Conservation (phyloP, 371 early-diverging fungal species). For the Nematocida major region DNA sequence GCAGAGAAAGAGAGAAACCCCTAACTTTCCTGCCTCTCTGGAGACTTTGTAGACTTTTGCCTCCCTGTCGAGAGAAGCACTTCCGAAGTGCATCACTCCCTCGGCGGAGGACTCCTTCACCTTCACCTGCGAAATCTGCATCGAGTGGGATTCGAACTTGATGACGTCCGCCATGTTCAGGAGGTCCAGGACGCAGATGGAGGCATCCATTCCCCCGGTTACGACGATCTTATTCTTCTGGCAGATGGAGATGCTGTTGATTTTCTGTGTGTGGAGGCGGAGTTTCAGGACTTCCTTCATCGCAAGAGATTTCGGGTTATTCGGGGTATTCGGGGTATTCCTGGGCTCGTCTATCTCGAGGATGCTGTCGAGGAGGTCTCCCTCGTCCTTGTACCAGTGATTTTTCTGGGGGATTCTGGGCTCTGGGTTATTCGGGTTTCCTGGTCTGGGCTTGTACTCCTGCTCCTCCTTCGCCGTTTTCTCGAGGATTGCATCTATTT, state of each 20-base stretch:
- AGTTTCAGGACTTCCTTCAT: constrained; percentile 37
- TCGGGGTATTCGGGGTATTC: background rate
- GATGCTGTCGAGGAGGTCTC: constrained; percentile 46
- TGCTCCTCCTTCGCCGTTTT: constrained; percentile 7
- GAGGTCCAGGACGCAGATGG: constrained; percentile 42
- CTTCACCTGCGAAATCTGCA: constrained; percentile 48
- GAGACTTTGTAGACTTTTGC: constrained; percentile 49
- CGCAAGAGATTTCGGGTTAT: background rate
- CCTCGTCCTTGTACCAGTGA: background rate
- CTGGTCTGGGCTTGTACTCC: background rate
- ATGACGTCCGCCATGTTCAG: constrained; percentile 20
- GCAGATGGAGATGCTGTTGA: constrained; percentile 40
- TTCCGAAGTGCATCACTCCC: constrained; percentile 20
- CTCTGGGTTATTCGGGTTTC: background rate
- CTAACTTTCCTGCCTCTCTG: constrained; percentile 20
- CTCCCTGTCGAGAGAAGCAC: constrained; percentile 46
- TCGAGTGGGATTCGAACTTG: constrained; percentile 46
- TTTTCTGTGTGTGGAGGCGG: constrained; percentile 37
- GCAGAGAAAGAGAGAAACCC: constrained; percentile 9
- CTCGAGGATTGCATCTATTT: constrained; percentile 40
- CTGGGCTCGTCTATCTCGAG: constrained; percentile 43
- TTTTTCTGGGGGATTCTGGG: background rate
- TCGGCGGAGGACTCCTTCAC: constrained; percentile 19
- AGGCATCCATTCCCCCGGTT: constrained; percentile 36
- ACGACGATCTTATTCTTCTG: constrained; percentile 38